phyloP scores from a whole-genome alignment of 352 stramenopile species.

The Aphanomyces astaci region DNA sequence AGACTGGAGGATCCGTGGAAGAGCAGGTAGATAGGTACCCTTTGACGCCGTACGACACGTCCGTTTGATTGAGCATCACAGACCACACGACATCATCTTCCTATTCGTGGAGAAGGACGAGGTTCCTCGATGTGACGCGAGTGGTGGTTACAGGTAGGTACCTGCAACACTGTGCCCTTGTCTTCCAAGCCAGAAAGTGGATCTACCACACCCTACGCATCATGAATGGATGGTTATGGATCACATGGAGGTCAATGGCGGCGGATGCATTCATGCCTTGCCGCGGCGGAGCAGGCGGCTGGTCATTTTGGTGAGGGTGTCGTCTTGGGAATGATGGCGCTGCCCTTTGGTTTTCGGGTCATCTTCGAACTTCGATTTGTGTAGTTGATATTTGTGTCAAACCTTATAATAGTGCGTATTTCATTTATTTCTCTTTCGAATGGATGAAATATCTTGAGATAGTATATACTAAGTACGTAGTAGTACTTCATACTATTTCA shows the following conservation, averaged over 20 bases:
- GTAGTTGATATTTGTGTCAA: too few species aligned
- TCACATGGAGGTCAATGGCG: not conserved
- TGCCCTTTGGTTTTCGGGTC: too few species aligned
- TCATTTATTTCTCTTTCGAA: too few species aligned
- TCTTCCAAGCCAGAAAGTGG: slow-evolving; percentile 5
- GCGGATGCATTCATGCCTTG: not conserved
- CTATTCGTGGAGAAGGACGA: not conserved
- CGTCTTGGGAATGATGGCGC: not conserved
- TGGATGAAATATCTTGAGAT: too few species aligned
- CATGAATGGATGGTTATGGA: not conserved
- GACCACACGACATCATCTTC: slow-evolving; percentile 53
- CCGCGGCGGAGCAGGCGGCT: not conserved
- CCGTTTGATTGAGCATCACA: slow-evolving; percentile 60
- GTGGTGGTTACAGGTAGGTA: not conserved
- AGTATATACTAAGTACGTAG: too few species aligned
- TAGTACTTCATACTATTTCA: too few species aligned
- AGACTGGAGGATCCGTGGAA: too few species aligned
- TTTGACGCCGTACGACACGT: slow-evolving; percentile 47
- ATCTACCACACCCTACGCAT: slow-evolving; percentile 7
- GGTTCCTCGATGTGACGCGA: not conserved
- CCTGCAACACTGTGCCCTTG: slow-evolving; percentile 5
- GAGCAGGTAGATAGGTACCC: slow-evolving; percentile 28
- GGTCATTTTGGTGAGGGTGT: not conserved
- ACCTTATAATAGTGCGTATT: too few species aligned
- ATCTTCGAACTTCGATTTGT: too few species aligned